These are phyloP conservation scores for Exophiala calicioides DNA, from an alignment of 2,329 filamentous ascomycete species.

Conservation along the genomic window DNA sequence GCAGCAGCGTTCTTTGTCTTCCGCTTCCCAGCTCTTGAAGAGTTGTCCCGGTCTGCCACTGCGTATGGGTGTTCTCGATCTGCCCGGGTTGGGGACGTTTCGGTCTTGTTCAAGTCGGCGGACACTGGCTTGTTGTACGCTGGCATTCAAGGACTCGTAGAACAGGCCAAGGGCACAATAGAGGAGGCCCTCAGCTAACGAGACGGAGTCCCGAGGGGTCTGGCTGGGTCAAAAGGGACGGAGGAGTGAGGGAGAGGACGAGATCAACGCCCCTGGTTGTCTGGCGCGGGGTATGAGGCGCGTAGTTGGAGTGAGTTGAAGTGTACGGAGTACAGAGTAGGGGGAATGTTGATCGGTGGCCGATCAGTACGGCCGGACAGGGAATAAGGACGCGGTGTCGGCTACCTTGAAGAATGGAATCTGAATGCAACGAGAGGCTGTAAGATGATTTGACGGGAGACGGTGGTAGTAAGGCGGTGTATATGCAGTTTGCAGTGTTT, in stretches of 20 bases:
- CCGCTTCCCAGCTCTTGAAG: constrained; percentile 24
- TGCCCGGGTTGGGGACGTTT: not conserved
- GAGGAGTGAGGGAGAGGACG: too few relatives aligned
- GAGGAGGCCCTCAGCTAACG: constrained; percentile 9
- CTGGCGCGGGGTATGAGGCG: constrained; percentile 13
- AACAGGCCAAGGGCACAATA: constrained; percentile 12
- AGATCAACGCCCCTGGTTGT: constrained; percentile 2
- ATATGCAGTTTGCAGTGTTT: too few relatives aligned
- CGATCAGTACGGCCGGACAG: not conserved
- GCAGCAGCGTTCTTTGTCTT: constrained; percentile 29
- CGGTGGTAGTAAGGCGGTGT: not conserved
- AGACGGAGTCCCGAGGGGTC: not conserved
- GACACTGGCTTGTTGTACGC: constrained; percentile 20
- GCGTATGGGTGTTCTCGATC: constrained; percentile 9
- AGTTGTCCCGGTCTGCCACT: constrained; percentile 21
- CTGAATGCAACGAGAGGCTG: not conserved
- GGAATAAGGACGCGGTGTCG: not conserved
- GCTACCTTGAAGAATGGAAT: not conserved
- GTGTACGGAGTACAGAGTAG: too few relatives aligned
- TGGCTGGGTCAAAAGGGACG: not conserved
- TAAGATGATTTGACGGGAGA: not conserved
- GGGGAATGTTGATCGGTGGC: constrained; percentile 5
- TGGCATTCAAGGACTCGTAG: constrained; percentile 24
- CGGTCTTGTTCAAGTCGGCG: constrained; percentile 14
- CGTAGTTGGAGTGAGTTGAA: constrained; percentile 12